phyloP scores from a whole-genome alignment of 73 alveolate species.

The Paramecium biaurelia region DNA sequence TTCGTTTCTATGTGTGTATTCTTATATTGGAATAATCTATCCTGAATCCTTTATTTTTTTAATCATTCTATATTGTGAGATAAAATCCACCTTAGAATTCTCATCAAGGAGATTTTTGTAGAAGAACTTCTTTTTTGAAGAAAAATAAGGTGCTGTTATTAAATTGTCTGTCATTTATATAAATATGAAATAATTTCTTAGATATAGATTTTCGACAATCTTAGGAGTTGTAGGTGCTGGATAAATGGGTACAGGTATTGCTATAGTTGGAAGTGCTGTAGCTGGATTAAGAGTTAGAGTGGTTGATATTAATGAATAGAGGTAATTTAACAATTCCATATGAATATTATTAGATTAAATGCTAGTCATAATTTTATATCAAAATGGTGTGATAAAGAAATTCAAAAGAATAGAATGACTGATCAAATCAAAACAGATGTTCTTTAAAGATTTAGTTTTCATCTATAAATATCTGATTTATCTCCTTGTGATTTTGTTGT shows the following conservation, averaged over 20 bases:
- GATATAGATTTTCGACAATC: constrained; percentile 6
- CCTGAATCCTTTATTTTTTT: background rate
- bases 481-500: constrained; percentile 79
- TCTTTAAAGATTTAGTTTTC: constrained; percentile 38
- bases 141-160: background rate
- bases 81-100: background rate
- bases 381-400: constrained; percentile 84
- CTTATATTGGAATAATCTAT: background rate
- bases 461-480: constrained; percentile 67
- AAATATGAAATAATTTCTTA: background rate
- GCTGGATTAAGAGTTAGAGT: constrained; percentile 75
- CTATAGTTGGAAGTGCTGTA: constrained; percentile 81
- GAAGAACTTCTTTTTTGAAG: background rate
- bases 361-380: constrained; percentile 66
- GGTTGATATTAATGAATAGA: constrained; percentile 72
- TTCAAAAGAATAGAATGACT: constrained; percentile 73
- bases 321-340: background rate
- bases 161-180: background rate
- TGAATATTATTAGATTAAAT: background rate
- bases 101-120: constrained; percentile 31
- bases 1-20: background rate
- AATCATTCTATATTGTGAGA: constrained; percentile 6
- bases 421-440: constrained; percentile 64
- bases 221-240: constrained; percentile 92
- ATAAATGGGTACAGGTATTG: constrained; percentile 96